Evolutionary conservation across 2,329 filamentous ascomycete species (phyloP), one percentile per base, ranked within the genome.

Genomic region (Paraphoma chrysanthemicola): DNA sequence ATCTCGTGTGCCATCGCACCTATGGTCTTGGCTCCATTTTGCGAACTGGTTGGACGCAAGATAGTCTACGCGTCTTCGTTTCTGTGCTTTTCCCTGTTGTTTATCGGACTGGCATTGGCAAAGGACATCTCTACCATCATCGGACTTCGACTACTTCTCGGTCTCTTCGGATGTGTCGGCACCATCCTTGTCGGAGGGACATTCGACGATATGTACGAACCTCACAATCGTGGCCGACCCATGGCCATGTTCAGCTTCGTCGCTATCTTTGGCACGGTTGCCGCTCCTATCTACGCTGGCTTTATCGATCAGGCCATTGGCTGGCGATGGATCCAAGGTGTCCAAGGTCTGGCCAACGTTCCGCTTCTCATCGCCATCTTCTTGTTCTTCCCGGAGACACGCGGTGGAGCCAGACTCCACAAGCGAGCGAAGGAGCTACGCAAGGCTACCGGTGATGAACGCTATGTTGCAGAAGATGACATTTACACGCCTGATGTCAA

Each of bases 261-360:
- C 30, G 66, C 67, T 18, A 69, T 70, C 23, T 70, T 70, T 54
- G 82, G 82, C 44, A 84, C 82, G 9, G 81, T 84, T 28, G 80
- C 76, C 5, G 82, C 82, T 3, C 82, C 82, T 39, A 83, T 84
- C 63, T 83, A 84, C 65, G 80, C 81, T 45, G 81, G 82, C 43
- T 84, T 83, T 74, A 83, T 85, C 66, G 81, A 84, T 67, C 74
- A 83, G 64, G 72, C 80, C 41, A 73, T 85, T 18, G 81, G 82
- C 51, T 84, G 82, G 82, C 74, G 82, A 52, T 85, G 82, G 82
- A 79, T 83, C 28, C 77, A 84, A 67, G 82, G 82, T 48, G 80
- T 84, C 43, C 82, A 84, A 62, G 82, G 82, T 7, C 66, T 85
- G 4, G 78, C 79, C 62, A 84, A 83, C 65, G 76, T 84, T 31